Base-by-base conservation (phyloP, 2,329 filamentous ascomycete species). In the Trichoderma atroviride region DNA sequence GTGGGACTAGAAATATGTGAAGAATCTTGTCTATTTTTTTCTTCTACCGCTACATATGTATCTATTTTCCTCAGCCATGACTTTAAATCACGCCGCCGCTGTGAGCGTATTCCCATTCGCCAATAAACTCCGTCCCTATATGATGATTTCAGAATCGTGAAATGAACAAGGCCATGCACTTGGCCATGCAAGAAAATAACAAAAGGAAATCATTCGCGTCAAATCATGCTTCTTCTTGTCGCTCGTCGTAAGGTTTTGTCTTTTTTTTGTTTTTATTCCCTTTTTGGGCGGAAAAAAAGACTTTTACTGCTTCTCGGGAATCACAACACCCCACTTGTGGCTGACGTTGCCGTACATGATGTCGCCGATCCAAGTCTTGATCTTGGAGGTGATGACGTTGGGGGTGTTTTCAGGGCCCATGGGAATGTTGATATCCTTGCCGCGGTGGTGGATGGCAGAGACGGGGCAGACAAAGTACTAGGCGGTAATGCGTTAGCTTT, bases 341-440 rank as follows among this genome's bases (percentile, higher is more conserved):
- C 89, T 76, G 75, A 86, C 87, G 69, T 85, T 85, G 70, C 91
- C 91, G 78, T 91, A 93, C 89, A 92, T 93, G 80, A 94, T 92
- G 73, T 90, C 88, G 72, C 84, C 83, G 72, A 94, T 81, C 86
- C 87, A 91, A 47, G 80, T 80, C 84, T 92, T 93, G 78, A 93
- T 81, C 78, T 83, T 83, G 74, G 79, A 75, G n/a, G 89, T 89
- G 75, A 89, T 84, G 53, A 83, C 78, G 58, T 87, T 89, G n/a
- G 77, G 73, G 4, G 74, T 71, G 57, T 84, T 85, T 67, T 84
- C 79, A 62, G 81, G 80, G 62, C 84, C 86, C 82, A 90, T 87
- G 62, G 88, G 85, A 69, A 93, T 86, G 72, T 84, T 76, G 71
- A 92, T 83, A 72, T 92, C 87, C 69, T 85, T 80, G 64, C 88